phyloP scores from a whole-genome alignment of 2,329 filamentous ascomycete species.

The Nigrograna mackinnonii region DNA sequence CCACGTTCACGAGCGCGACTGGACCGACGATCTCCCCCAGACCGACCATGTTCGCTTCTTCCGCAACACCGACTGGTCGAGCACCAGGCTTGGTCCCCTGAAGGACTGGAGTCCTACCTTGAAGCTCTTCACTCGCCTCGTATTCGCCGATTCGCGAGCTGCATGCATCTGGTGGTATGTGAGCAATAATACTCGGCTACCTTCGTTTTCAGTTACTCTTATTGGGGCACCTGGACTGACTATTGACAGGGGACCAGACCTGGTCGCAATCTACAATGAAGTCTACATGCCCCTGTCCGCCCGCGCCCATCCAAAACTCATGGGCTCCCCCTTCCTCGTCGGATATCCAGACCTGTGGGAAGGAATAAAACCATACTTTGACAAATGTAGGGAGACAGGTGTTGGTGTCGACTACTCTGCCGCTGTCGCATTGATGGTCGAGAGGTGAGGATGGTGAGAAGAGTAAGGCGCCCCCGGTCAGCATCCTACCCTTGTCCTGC shows the following conservation, averaged over 20 bases:
- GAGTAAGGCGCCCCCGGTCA: slow-evolving; percentile 14
- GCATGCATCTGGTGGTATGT: slow-evolving; percentile 38
- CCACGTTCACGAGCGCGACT: slow-evolving; percentile 16
- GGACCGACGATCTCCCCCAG: slow-evolving; percentile 31
- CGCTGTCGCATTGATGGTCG: slow-evolving; percentile 22
- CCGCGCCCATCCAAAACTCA: slow-evolving; percentile 30
- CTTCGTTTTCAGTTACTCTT: too few species aligned
- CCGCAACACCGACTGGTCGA: slow-evolving; percentile 28
- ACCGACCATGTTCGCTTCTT: slow-evolving; percentile 39
- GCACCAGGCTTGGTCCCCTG: slow-evolving; percentile 27
- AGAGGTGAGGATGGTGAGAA: slow-evolving; percentile 32
- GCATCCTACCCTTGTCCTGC: too few species aligned
- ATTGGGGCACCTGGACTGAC: slow-evolving; percentile 3
- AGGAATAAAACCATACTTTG: slow-evolving; percentile 24
- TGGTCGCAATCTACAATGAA: slow-evolving; percentile 39
- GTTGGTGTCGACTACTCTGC: slow-evolving; percentile 28
- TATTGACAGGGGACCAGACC: slow-evolving; percentile 22
- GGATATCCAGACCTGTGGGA: slow-evolving; percentile 33
- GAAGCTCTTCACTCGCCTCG: slow-evolving; percentile 30
- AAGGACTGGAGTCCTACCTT: slow-evolving; percentile 27
- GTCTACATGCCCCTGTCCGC: slow-evolving; percentile 29
- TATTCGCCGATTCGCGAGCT: slow-evolving; percentile 35
- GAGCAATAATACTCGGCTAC: too few species aligned
- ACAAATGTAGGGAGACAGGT: slow-evolving; percentile 23
- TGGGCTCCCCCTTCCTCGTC: slow-evolving; percentile 31